Conservation (phyloP, 768 basidiomycete genomes). For the Amyloporia xantha region DNA sequence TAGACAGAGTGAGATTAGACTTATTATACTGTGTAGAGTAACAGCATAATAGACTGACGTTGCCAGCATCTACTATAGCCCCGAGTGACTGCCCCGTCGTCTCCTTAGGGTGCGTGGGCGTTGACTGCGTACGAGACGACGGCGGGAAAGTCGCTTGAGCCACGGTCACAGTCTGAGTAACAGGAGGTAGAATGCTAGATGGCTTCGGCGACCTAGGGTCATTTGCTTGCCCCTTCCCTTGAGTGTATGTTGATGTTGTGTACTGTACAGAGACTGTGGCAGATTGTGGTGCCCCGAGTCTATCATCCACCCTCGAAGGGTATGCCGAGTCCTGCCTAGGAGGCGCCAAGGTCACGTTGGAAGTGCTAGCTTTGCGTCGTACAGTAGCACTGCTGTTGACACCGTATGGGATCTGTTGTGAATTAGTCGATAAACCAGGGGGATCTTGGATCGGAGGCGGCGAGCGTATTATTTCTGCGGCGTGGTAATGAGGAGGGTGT, state of each 20-base stretch:
- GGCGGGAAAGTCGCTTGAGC: conserved; percentile 2
- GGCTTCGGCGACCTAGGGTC: conserved; percentile 15
- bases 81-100: neutral
- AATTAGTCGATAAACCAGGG: neutral
- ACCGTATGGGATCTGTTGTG: neutral
- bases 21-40: too few relatives aligned
- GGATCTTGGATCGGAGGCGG: neutral
- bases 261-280: neutral
- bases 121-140: neutral
- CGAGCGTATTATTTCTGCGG: neutral
- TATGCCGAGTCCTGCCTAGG: neutral
- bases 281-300: neutral
- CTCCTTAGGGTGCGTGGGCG: neutral
- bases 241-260: neutral
- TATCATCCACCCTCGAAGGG: neutral
- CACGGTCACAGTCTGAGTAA: neutral
- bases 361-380: neutral
- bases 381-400: neutral
- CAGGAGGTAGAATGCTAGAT: neutral
- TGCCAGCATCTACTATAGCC: too few relatives aligned
- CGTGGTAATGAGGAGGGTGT: neutral
- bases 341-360: neutral
- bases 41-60: too few relatives aligned
- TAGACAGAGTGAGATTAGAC: neutral
- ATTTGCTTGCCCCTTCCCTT: neutral